These are phyloP conservation scores for Stipa capillata DNA, from an alignment of 176 grass and related monocot species.

Conservation along the genomic window DNA sequence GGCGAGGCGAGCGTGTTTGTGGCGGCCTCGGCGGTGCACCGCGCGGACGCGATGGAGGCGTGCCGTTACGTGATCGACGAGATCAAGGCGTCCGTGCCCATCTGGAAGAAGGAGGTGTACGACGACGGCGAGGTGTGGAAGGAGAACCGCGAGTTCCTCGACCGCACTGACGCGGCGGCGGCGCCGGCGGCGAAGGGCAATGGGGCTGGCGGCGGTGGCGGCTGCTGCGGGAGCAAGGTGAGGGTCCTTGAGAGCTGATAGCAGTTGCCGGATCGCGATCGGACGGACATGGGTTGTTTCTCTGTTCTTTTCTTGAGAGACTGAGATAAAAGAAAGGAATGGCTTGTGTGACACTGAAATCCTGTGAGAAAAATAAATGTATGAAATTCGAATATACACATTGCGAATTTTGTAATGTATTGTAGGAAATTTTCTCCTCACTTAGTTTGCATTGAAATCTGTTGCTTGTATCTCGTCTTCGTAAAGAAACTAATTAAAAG, in stretches of 20 bases:
- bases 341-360: neutral
- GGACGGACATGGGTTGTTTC: neutral
- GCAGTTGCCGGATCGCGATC: constrained; percentile 12
- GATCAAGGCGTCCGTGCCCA: constrained; percentile 84
- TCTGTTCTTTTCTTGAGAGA: neutral
- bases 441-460: neutral
- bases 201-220: neutral
- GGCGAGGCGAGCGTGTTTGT: constrained; percentile 92
- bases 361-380: neutral
- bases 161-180: constrained; percentile 9
- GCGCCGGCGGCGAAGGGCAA: neutral
- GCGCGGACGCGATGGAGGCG: constrained; percentile 83
- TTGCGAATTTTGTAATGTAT: neutral
- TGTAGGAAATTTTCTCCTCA: neutral
- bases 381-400: neutral
- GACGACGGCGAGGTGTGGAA: constrained; percentile 98
- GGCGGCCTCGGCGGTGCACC: constrained; percentile 74
- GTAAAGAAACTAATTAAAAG: neutral
- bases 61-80: constrained; percentile 90
- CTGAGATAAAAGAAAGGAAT: neutral
- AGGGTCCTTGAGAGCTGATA: constrained; percentile 30
- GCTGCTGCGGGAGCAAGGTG: constrained; percentile 77
- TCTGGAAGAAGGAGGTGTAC: constrained; percentile 99
- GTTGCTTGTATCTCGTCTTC: neutral
- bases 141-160: constrained; percentile 90